Percentiles rank a stretch among this genome's conserved stretches.
Conservation (phyloP, 208 protist genomes). For the Angomonas desouzai region DNA sequence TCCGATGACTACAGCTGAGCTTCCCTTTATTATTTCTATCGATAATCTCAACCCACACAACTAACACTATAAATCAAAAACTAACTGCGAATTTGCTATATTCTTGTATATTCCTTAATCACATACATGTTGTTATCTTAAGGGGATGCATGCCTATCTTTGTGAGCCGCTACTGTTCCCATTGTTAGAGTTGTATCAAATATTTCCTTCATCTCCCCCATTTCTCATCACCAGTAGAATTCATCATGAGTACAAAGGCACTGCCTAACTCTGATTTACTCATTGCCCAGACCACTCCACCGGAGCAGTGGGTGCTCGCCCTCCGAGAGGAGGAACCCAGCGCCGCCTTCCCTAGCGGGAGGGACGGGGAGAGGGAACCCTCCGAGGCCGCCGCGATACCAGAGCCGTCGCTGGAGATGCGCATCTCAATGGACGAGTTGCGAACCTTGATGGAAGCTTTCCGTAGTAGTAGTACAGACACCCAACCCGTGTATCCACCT, state of each 20-base stretch:
- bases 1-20: constrained; percentile 35
- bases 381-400: background rate
- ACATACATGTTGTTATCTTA: too few relatives aligned
- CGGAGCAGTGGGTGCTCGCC: constrained; percentile 35
- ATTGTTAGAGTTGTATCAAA: background rate
- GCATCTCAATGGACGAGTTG: constrained; percentile 52
- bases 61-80: background rate
- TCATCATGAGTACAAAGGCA: background rate
- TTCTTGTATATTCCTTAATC: too few relatives aligned
- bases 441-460: constrained; percentile 49
- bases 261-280: constrained; percentile 14
- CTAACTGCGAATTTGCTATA: background rate
- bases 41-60: background rate
- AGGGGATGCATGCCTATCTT: too few relatives aligned
- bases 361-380: background rate
- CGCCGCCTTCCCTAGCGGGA: background rate
- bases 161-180: too few relatives aligned
- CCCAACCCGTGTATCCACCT: background rate
- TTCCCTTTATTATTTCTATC: constrained; percentile 1
- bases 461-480: background rate
- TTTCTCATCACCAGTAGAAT: background rate
- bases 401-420: constrained; percentile 29
- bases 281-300: constrained; percentile 14
- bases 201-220: background rate
- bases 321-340: constrained; percentile 11